Base-by-base conservation (phyloP, 768 basidiomycete genomes). In the Leccinum truebloodii region DNA sequence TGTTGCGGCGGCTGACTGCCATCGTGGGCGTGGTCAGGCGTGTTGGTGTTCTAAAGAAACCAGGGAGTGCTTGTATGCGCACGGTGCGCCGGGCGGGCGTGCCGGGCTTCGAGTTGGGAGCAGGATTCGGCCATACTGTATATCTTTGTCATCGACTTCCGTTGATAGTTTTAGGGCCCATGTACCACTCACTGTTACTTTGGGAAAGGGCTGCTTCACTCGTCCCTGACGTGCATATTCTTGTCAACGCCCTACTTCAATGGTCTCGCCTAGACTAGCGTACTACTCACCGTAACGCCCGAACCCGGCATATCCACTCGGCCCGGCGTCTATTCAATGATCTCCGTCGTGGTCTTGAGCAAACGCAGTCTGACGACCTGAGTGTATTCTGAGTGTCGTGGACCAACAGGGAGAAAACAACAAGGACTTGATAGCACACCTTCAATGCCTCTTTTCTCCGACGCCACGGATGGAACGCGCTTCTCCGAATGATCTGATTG, bases 381-480 rank as follows among this genome's bases (percentile, higher is more conserved):
- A 20, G 22, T 34, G 22, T 50, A 51, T 22, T 35, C 3, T 61
- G 6, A 61, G 55, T 28, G 6, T 55, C 22, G 28, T 24, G 48
- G n/a, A 46, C 28, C 12, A 39, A 24, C 8, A 57, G 34, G 44
- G 18, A 34, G 44, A 55, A 59, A 12, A 18, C 3, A 9, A 50
- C 1, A 7, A n/a, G 12, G 57, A 74, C 87, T 61, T 61, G 13
- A 10, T 52, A 37, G n/a, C 65, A 73, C 20, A 81, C 92, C 81
- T 94, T 94, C 26, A 76, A 67, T 4, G 89, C 90, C 0, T 93
- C 73, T 88, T 93, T 32, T 84, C 79, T 0, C 89, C 92, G 18
- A 93, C 80, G 3, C 87, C 86, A 6, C 70, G 73, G 48, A 94
- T 81, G 6, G 75, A 71, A 4, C 77, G 75, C 6, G 91, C 92